Conservation (phyloP, 1,284 basidiomycete genomes). For the Ustilago hordei region DNA sequence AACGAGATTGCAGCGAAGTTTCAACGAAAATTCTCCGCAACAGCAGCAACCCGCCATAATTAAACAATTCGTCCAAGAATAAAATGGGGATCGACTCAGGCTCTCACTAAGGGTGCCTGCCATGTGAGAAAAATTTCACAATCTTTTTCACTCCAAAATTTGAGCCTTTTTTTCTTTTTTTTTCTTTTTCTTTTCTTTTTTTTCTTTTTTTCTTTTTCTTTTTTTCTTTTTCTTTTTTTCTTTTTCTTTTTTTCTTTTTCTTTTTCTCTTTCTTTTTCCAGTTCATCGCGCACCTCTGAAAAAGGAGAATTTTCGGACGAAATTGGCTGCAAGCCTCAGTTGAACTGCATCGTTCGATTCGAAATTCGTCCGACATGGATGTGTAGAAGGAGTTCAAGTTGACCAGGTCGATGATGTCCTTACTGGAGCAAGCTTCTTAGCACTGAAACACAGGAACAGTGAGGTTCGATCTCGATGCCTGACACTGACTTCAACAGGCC, state of each 20-base stretch:
- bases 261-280: background rate
- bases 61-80: background rate
- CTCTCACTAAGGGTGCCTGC: background rate
- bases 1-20: conserved; percentile 41
- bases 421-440: background rate
- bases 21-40: conserved; percentile 41
- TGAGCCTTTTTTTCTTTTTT: background rate
- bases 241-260: background rate
- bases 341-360: conserved; percentile 1
- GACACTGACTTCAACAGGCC: background rate
- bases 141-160: background rate
- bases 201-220: background rate
- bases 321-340: conserved; percentile 9
- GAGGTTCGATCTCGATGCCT: background rate
- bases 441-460: conserved; percentile 4
- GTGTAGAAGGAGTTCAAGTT: background rate
- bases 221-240: background rate
- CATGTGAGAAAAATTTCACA: background rate
- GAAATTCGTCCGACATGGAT: conserved; percentile 7
- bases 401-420: conserved; percentile 7
- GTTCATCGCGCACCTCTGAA: background rate
- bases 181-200: background rate
- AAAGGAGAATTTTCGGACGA: conserved; percentile 20
- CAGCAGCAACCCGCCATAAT: background rate
- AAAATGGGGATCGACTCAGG: background rate